phyloP scores from a whole-genome alignment of 495 filamentous ascomycete species.

The Aspergillus cavernicola region DNA sequence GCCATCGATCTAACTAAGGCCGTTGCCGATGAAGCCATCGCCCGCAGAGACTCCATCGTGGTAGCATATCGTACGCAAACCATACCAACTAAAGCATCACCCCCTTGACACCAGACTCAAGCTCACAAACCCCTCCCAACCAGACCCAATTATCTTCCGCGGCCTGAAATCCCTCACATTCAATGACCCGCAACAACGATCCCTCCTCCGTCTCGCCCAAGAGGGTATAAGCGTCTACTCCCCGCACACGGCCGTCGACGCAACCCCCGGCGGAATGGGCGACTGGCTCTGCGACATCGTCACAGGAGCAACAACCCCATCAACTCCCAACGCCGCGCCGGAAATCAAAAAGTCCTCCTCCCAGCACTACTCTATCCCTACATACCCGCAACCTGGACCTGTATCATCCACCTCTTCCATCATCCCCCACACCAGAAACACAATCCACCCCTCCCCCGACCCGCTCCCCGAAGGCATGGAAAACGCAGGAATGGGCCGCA shows the following conservation, averaged over 20 bases:
- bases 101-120: conserved; percentile 1
- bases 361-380: conserved; percentile 38
- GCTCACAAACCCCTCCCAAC: conserved; percentile 10
- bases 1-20: conserved; percentile 86
- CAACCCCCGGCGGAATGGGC: conserved; percentile 78
- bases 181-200: conserved; percentile 78
- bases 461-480: conserved; percentile 53
- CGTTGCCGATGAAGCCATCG: conserved; percentile 90
- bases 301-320: conserved; percentile 46
- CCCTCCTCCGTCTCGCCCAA: conserved; percentile 75
- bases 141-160: conserved; percentile 95
- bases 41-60: conserved; percentile 68
- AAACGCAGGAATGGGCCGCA: conserved; percentile 72
- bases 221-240: conserved; percentile 93
- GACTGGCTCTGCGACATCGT: conserved; percentile 94
- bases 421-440: conserved; percentile 45
- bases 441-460: conserved; percentile 48
- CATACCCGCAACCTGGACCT: conserved; percentile 33
- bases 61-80: conserved; percentile 75
- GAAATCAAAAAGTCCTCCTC: conserved; percentile 21
- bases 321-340: not conserved
- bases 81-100: not conserved
- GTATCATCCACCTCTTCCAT: conserved; percentile 15
- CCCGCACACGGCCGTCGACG: conserved; percentile 92
- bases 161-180: conserved; percentile 84